phyloP scores from a whole-genome alignment of 2,329 filamentous ascomycete species.

The Epichloe coenophiala region DNA sequence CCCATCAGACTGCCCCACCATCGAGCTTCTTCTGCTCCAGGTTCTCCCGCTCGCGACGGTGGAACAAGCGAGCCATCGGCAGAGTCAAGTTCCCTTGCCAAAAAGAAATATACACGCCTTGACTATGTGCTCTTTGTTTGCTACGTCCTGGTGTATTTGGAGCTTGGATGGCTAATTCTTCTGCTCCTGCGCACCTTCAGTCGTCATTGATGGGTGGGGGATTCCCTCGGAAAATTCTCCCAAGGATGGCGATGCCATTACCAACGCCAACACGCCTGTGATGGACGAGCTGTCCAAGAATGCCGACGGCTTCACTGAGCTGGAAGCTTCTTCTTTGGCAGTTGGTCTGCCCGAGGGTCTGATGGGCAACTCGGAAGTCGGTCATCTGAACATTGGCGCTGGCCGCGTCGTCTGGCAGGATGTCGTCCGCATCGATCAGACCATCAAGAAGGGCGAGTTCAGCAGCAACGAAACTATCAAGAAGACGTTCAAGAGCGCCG shows the following conservation, averaged over 20 bases:
- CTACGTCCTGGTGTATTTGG: slow-evolving; percentile 41
- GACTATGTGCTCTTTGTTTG: slow-evolving; percentile 32
- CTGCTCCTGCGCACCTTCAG: slow-evolving; percentile 40
- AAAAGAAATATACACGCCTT: slow-evolving; percentile 7
- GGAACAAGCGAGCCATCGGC: slow-evolving; percentile 5
- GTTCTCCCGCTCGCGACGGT: slow-evolving; percentile 3
- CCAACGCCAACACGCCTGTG: slow-evolving; percentile 79
- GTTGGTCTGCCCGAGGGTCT: slow-evolving; percentile 92
- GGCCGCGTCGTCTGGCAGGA: slow-evolving; percentile 98
- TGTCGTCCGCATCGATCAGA: slow-evolving; percentile 89
- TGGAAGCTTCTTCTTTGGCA: slow-evolving; percentile 90
- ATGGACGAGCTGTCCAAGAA: slow-evolving; percentile 88
- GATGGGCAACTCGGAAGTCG: slow-evolving; percentile 98
- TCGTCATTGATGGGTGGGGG: slow-evolving; percentile 99
- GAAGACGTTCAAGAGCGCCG: slow-evolving; percentile 62
- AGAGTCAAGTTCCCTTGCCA: background rate
- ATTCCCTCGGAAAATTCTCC: slow-evolving; percentile 68
- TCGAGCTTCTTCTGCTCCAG: slow-evolving; percentile 2
- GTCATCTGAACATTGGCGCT: slow-evolving; percentile 95
- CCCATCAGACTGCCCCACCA: slow-evolving; percentile 13
- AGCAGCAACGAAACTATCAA: slow-evolving; percentile 65
- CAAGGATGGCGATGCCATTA: slow-evolving; percentile 87
- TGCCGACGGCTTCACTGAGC: slow-evolving; percentile 73
- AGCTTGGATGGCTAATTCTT: slow-evolving; percentile 46
- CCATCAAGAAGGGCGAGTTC: slow-evolving; percentile 74